Base-by-base conservation (phyloP, 192 early-diverging fungal genomes). In the Entomortierella parvispora region DNA sequence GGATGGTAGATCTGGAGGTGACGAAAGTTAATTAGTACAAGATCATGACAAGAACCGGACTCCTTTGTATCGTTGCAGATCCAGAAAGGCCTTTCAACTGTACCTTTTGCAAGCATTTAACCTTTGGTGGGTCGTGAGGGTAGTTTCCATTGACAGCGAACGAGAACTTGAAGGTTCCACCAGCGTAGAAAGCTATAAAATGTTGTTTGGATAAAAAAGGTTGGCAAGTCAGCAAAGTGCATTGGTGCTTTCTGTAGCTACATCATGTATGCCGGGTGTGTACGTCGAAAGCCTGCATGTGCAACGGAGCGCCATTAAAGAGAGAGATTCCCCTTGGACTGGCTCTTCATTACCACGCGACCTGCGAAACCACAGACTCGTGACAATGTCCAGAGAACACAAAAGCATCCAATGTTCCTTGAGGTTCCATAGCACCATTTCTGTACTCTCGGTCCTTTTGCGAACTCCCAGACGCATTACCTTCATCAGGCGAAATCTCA, bases 91-190 rank as follows among this genome's bases (percentile, higher is more conserved):
- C 33, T 25, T 20, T 2, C 12, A 8, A 5, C 18, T 15, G 37
- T 81, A 95, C 92, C 87, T 94, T 95, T 81, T 96, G 92, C 50
- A 86, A 83, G 75, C 95, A 97, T 42, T 87, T 85, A 33, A 99
- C 95, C 77, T 94, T 95, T 71, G 96, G 97, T 57, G 96, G 89
- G 56, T 96, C 94, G 80, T 97, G 95, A 43, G 97, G 97, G 80
- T 97, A 99, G 82, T 92, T 94, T 51, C 88, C 86, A 65, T 88
- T 91, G 29, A 99, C 85, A 4, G 87, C 85, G 62, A 99, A 93
- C 7, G 84, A 87, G 69, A 99, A 98, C 65, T 62, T 72, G 82
- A 97, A 99, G 20, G 82, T 60, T 20, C 95, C 96, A 37, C 88
- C 91, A 60, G 87, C 84, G 79, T 98, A 99, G 68, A 93, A 94